A percentile compares a stretch with the other conserved stretches of the same genome.
These are phyloP conservation scores for Buxus sempervirens DNA, from an alignment of 164 flowering plant genomes.

Conservation along the genomic window DNA sequence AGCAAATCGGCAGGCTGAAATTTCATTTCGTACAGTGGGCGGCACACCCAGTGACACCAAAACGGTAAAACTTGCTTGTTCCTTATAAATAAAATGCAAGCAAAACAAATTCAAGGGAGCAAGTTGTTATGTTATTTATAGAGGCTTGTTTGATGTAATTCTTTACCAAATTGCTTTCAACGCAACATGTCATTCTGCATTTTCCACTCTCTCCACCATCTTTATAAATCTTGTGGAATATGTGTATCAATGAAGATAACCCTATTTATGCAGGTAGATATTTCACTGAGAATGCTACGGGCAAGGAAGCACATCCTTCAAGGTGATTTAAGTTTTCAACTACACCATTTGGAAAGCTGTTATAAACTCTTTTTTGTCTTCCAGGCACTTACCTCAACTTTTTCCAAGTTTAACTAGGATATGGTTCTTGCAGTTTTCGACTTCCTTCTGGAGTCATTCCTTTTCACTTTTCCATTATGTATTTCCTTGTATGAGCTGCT, in stretches of 20 bases:
- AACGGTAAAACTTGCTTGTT: too few relatives aligned
- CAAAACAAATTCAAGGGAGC: too few relatives aligned
- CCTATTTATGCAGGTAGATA: conserved; percentile 63
- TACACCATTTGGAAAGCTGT: background rate
- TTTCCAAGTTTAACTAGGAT: too few relatives aligned
- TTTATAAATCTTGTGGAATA: background rate
- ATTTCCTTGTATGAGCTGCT: conserved; percentile 5
- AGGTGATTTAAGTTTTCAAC: conserved; percentile 44
- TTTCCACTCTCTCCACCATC: background rate
- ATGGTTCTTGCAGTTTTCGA: too few relatives aligned
- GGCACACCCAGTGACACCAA: too few relatives aligned
- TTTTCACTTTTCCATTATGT: background rate
- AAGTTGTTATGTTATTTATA: too few relatives aligned
- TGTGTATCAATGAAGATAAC: background rate
- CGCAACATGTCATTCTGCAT: background rate
- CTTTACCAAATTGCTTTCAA: background rate
- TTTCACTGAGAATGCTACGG: conserved; percentile 72
- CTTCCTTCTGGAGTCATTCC: background rate
- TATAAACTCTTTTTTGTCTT: background rate
- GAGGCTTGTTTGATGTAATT: too few relatives aligned
- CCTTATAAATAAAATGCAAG: too few relatives aligned
- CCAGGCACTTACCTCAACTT: background rate
- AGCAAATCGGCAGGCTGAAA: too few relatives aligned
- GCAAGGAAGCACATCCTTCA: conserved; percentile 96
- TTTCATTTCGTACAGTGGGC: too few relatives aligned